These are phyloP conservation scores for Aspergillus tamarii DNA, from an alignment of 2,329 filamentous ascomycete species.

Conservation along the genomic window DNA sequence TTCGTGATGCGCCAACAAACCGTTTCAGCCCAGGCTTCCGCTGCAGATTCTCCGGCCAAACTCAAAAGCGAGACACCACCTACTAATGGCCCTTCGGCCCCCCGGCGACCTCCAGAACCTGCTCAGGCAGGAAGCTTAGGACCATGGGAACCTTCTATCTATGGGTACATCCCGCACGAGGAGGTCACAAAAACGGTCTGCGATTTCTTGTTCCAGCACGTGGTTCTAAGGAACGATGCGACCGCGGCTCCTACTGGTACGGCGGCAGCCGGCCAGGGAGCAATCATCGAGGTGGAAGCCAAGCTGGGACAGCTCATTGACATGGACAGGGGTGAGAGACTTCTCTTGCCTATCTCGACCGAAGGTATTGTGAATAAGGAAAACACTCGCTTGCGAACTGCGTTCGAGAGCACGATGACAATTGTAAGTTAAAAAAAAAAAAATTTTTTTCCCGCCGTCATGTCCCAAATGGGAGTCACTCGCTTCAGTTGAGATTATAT, in stretches of 20 bases:
- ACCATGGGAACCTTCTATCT: conserved; percentile 63
- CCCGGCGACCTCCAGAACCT: conserved; percentile 23
- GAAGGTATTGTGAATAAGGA: conserved; percentile 70
- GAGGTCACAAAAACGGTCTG: conserved; percentile 75
- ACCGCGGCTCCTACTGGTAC: conserved; percentile 55
- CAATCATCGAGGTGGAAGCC: conserved; percentile 89
- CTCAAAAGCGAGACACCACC: conserved; percentile 27
- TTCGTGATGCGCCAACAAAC: conserved; percentile 29
- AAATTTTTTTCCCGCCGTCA: conserved; percentile 3
- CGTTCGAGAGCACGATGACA: conserved; percentile 88
- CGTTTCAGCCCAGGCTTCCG: conserved; percentile 21
- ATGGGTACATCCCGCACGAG: conserved; percentile 70
- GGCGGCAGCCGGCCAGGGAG: conserved; percentile 65
- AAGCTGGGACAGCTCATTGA: conserved; percentile 85
- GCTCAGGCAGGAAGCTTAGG: conserved; percentile 35
- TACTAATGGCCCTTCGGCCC: conserved; percentile 33
- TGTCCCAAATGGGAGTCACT: neutral
- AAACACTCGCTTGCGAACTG: conserved; percentile 55
- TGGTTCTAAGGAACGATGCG: conserved; percentile 68
- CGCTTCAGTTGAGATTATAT: neutral
- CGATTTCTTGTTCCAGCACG: conserved; percentile 76
- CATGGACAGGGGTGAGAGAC: conserved; percentile 69
- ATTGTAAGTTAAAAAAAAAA: conserved; percentile 60
- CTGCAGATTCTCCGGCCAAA: conserved; percentile 20
- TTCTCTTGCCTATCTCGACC: conserved; percentile 68